Percentiles rank a stretch among this genome's conserved stretches.
These are phyloP conservation scores for Gnomoniopsis sp. DNA, from an alignment of 2,329 filamentous ascomycete species.

Conservation along the genomic window DNA sequence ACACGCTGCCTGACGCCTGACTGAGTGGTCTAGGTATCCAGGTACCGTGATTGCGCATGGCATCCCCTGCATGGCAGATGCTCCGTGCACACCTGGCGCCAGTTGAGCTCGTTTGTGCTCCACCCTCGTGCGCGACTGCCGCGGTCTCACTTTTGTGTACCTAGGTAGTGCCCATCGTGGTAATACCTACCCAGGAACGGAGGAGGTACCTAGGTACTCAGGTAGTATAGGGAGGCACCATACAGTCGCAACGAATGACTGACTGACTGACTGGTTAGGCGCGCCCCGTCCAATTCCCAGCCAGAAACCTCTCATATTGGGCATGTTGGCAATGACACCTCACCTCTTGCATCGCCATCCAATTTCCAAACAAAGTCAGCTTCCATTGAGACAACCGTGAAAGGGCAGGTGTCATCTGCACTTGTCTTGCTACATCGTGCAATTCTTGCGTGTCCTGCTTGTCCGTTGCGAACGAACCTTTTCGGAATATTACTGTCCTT, in stretches of 20 bases:
- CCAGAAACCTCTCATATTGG: neutral
- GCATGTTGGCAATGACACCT: constrained; percentile 6
- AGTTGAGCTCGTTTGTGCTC: neutral
- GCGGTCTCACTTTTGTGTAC: constrained; percentile 1
- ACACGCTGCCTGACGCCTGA: no score
- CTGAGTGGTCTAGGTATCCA: neutral
- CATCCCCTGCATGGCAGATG: neutral
- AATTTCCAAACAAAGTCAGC: neutral
- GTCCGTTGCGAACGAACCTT: neutral
- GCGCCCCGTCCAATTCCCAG: constrained; percentile 17
- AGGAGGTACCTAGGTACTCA: no score
- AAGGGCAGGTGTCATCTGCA: neutral
- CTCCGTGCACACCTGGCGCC: constrained; percentile 2
- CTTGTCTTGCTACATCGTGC: constrained; percentile 7
- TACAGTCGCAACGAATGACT: neutral
- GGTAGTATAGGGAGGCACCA: no score
- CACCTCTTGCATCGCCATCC: neutral
- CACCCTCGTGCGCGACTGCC: constrained; percentile 5
- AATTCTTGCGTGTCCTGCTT: constrained; percentile 1
- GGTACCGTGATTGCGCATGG: neutral
- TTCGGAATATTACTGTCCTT: neutral
- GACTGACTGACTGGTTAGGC: neutral
- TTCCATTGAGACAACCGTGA: neutral
- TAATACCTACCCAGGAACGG: no score
- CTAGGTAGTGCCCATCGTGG: no score